A percentile compares a stretch with the other conserved stretches of the same genome.
These are phyloP conservation scores for Penicillium psychrofluorescens DNA, from an alignment of 495 filamentous ascomycete genomes.

Conservation along the genomic window DNA sequence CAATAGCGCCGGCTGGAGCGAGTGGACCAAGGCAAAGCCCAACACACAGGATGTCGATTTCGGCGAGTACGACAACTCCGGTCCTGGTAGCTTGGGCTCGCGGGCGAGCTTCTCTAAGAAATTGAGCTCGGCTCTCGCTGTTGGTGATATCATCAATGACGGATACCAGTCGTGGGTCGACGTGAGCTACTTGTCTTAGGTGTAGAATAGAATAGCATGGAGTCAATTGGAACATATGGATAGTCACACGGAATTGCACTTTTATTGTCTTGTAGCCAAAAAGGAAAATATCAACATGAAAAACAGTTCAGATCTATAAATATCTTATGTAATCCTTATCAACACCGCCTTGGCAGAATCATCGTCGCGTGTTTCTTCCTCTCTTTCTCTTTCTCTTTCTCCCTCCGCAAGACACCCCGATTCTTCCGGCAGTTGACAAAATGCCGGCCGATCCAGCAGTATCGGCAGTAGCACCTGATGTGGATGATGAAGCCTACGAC, in stretches of 20 bases:
- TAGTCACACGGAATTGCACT: too few relatives aligned
- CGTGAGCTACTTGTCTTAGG: neutral
- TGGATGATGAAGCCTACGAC: constrained; percentile 55
- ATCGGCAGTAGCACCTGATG: constrained; percentile 8
- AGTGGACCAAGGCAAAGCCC: constrained; percentile 3
- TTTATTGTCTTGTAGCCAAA: too few relatives aligned
- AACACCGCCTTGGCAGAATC: constrained; percentile 16
- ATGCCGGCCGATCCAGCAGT: constrained; percentile 23
- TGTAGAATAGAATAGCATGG: too few relatives aligned
- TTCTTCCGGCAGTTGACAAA: neutral
- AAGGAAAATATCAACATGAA: too few relatives aligned
- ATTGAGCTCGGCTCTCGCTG: neutral
- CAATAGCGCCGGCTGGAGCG: constrained; percentile 47
- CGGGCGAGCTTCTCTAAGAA: constrained; percentile 1
- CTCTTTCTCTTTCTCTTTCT: neutral
- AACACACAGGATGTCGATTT: constrained; percentile 5
- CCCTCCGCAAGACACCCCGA: neutral
- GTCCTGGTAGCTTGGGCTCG: neutral
- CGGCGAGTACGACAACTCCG: constrained; percentile 2
- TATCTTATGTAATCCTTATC: constrained; percentile 17
- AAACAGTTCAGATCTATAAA: neutral
- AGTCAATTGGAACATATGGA: too few relatives aligned
- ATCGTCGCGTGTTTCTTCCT: constrained; percentile 2
- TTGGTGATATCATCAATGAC: constrained; percentile 2
- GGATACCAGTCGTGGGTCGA: constrained; percentile 3